phyloP scores from a whole-genome alignment of 2,329 filamentous ascomycete genomes.

The Podosphaera leucotricha region DNA sequence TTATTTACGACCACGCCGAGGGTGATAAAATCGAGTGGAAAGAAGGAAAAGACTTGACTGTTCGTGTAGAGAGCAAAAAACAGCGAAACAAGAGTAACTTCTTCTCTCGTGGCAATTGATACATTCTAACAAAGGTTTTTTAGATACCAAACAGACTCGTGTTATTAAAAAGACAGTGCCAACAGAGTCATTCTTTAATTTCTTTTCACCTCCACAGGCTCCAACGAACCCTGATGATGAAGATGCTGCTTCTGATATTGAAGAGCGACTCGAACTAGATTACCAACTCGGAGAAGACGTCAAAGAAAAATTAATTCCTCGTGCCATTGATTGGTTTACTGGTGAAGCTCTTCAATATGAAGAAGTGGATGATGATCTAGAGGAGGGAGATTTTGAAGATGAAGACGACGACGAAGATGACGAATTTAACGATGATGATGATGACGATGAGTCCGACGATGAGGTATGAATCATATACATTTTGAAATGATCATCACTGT shows the following conservation, averaged over 20 bases:
- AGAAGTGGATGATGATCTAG: conserved; percentile 67
- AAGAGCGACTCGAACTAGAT: conserved; percentile 92
- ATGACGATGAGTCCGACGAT: conserved; percentile 63
- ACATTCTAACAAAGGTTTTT: background rate
- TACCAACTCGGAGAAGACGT: conserved; percentile 98
- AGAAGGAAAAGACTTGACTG: conserved; percentile 73
- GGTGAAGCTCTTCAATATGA: conserved; percentile 94
- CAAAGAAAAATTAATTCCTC: conserved; percentile 98
- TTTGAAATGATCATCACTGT: conserved; percentile 9
- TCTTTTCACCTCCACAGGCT: conserved; percentile 83
- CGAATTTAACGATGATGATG: conserved; percentile 40
- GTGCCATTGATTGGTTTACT: conserved; percentile 98
- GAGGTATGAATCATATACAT: conserved; percentile 28
- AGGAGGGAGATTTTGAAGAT: conserved; percentile 64
- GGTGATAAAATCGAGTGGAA: conserved; percentile 98
- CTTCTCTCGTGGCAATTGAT: background rate
- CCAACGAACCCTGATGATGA: conserved; percentile 47
- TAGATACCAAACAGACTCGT: conserved; percentile 96
- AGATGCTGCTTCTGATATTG: conserved; percentile 69
- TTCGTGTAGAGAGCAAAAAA: conserved; percentile 96
- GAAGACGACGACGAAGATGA: conserved; percentile 79
- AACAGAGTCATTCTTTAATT: conserved; percentile 86
- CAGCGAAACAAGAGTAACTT: conserved; percentile 94
- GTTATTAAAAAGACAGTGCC: conserved; percentile 98
- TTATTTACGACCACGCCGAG: conserved; percentile 98